A percentile compares a stretch with the other conserved stretches of the same genome.
Conservation (phyloP, 2,329 filamentous ascomycete genomes). For the Monilinia laxa region DNA sequence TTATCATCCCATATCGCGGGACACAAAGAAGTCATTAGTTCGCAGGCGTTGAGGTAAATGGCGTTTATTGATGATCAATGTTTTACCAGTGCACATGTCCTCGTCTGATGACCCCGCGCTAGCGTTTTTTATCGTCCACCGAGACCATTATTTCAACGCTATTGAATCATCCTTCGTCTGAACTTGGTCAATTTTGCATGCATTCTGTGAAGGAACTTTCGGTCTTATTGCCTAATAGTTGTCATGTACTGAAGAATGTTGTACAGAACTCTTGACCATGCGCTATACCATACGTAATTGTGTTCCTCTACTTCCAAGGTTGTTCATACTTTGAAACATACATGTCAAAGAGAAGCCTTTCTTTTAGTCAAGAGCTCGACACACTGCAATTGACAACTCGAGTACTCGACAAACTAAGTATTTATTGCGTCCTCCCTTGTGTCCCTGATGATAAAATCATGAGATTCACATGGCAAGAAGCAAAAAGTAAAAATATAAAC, state of each 20-base stretch:
- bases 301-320: neutral
- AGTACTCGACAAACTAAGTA: too few species aligned
- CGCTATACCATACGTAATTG: neutral
- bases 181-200: neutral
- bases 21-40: neutral
- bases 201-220: constrained; percentile 2
- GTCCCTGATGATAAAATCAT: neutral
- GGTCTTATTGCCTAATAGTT: constrained; percentile 10
- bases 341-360: neutral
- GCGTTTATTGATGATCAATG: neutral
- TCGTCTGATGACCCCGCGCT: constrained; percentile 21
- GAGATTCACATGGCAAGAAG: neutral
- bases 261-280: neutral
- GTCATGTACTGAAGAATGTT: neutral
- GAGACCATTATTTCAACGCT: constrained; percentile 9
- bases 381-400: neutral
- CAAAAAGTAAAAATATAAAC: neutral
- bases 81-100: constrained; percentile 17
- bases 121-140: neutral
- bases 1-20: neutral
- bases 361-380: neutral
- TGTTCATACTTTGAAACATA: neutral
- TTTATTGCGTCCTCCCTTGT: too few species aligned
- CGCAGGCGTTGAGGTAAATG: constrained; percentile 1
- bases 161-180: constrained; percentile 15